These are phyloP conservation scores for Candida verbasci DNA, from an alignment of 805 yeast genomes.

Conservation along the genomic window DNA sequence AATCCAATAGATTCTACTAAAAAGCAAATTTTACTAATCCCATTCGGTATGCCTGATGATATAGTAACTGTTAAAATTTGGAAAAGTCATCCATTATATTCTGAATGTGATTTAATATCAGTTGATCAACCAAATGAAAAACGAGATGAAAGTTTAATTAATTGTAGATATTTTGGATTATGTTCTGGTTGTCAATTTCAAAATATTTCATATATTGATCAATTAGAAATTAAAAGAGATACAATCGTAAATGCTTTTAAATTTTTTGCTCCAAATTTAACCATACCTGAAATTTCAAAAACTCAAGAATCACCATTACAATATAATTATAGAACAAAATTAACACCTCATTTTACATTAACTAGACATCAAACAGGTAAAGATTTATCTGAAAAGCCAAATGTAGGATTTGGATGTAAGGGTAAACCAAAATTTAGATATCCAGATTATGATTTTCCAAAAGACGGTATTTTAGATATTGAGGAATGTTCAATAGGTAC, in stretches of 20 bases:
- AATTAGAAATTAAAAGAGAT: conserved; percentile 56
- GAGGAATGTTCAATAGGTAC: conserved; percentile 95
- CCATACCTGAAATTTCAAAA: conserved; percentile 56
- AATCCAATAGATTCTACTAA: conserved; percentile 41
- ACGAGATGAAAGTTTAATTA: conserved; percentile 56
- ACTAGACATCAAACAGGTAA: conserved; percentile 47
- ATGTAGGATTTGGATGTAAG: conserved; percentile 85
- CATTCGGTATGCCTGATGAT: conserved; percentile 89
- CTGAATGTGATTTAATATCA: conserved; percentile 67
- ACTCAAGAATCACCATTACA: conserved; percentile 77
- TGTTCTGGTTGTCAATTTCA: conserved; percentile 97
- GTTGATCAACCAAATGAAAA: conserved; percentile 32
- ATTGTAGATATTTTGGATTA: conserved; percentile 81
- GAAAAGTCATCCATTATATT: conserved; percentile 71
- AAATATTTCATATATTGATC: conserved; percentile 66
- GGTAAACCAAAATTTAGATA: conserved; percentile 72
- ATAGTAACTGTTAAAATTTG: conserved; percentile 63
- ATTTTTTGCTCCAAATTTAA: conserved; percentile 62
- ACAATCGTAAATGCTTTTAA: conserved; percentile 81
- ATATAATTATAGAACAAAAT: conserved; percentile 80
- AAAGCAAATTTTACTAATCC: conserved; percentile 68
- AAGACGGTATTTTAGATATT: conserved; percentile 71
- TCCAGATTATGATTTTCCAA: conserved; percentile 49
- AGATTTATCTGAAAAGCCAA: conserved; percentile 45
- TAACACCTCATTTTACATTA: conserved; percentile 91